phyloP scores from a whole-genome alignment of 495 filamentous ascomycete species.

The Xylaria sp. region DNA sequence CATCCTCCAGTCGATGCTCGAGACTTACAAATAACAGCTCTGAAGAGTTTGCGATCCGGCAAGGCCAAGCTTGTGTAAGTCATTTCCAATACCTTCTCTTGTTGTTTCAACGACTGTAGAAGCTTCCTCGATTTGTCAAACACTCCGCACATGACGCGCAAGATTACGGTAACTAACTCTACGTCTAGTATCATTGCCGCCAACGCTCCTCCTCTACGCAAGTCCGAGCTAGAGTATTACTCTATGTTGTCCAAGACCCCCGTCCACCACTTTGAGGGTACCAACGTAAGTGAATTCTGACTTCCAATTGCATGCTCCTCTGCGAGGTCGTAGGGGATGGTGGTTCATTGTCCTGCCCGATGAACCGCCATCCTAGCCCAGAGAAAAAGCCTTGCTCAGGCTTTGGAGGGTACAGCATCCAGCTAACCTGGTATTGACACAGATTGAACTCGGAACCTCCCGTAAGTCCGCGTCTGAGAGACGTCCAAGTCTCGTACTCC shows the following conservation, averaged over 20 bases:
- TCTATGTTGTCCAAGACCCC: conserved; percentile 92
- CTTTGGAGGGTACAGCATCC: conserved; percentile 83
- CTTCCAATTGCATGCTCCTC: conserved; percentile 25
- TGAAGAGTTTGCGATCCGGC: conserved; percentile 90
- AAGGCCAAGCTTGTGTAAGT: conserved; percentile 71
- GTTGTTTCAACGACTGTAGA: neutral
- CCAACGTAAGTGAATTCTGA: conserved; percentile 79
- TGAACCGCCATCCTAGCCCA: conserved; percentile 59
- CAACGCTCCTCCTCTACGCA: conserved; percentile 95
- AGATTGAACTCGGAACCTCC: conserved; percentile 97
- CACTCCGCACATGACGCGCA: neutral
- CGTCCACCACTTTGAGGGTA: conserved; percentile 94
- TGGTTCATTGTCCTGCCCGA: conserved; percentile 25
- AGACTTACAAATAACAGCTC: conserved; percentile 55
- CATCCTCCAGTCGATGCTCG: neutral
- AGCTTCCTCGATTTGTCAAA: neutral
- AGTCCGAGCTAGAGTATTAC: conserved; percentile 86
- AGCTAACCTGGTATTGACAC: conserved; percentile 53
- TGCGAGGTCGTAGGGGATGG: conserved; percentile 29
- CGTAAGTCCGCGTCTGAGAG: conserved; percentile 37
- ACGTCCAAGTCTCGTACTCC: neutral
- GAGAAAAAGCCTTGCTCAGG: conserved; percentile 76
- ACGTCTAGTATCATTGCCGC: conserved; percentile 69
- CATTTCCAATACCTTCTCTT: neutral
- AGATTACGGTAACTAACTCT: neutral